Evolutionary conservation across 805 yeast species (phyloP).

Genomic region (Metschnikowia shivogae): DNA sequence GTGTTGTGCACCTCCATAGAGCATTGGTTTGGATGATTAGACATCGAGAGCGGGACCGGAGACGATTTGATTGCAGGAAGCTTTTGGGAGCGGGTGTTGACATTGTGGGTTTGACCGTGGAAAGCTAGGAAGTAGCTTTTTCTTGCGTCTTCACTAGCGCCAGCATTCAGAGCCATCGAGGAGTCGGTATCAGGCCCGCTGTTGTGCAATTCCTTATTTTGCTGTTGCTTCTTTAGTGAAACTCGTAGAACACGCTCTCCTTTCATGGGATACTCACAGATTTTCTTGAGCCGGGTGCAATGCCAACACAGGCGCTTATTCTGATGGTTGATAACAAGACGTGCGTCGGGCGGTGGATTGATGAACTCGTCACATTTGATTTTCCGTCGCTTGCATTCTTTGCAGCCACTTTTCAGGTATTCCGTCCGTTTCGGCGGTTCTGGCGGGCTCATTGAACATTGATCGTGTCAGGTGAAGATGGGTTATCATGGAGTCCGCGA

Average conservation of each 20-base stretch:
- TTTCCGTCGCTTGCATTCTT: slow-evolving; percentile 41
- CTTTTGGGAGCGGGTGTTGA: too few species aligned
- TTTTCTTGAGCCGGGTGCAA: slow-evolving; percentile 29
- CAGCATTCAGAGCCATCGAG: background rate
- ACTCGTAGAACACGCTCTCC: slow-evolving; percentile 34
- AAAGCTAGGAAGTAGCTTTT: background rate
- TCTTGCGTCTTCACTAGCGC: background rate
- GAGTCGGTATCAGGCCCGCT: background rate
- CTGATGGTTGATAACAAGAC: slow-evolving; percentile 12
- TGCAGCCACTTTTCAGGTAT: slow-evolving; percentile 39
- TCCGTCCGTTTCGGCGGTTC: slow-evolving; percentile 12
- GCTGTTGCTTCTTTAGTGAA: background rate
- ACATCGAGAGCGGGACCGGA: too few species aligned
- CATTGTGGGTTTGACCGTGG: background rate
- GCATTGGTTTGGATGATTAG: too few species aligned
- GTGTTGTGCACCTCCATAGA: too few species aligned
- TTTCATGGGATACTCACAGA: slow-evolving; percentile 33
- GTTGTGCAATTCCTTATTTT: background rate
- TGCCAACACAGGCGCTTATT: slow-evolving; percentile 33
- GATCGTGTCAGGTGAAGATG: background rate
- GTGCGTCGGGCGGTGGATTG: slow-evolving; percentile 15
- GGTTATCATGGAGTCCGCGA: background rate
- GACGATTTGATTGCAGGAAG: too few species aligned
- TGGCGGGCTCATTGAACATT: background rate
- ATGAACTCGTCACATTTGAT: slow-evolving; percentile 37